Evolutionary conservation across 2,329 filamentous ascomycete genomes (phyloP).

Genomic region (Fusarium bulbicola): DNA sequence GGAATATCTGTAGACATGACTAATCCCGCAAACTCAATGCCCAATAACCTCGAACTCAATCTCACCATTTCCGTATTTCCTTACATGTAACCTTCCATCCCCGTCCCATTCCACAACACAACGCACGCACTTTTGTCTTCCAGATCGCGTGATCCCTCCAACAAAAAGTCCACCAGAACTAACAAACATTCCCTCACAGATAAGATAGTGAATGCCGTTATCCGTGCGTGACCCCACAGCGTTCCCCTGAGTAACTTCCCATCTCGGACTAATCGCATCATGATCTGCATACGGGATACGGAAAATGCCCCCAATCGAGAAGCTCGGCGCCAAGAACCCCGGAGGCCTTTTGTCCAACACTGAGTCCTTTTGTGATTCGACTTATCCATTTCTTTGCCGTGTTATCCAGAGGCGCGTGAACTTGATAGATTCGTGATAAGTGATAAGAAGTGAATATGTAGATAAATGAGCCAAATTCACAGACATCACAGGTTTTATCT

Average conservation of each 20-base stretch:
- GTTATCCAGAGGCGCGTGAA: conserved; percentile 15
- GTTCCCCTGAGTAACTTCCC: conserved; percentile 9
- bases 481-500: background rate
- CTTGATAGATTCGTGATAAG: background rate
- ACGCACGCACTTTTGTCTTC: conserved; percentile 13
- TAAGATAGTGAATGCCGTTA: conserved; percentile 6
- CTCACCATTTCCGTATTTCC: background rate
- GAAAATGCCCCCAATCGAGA: conserved; percentile 14
- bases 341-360: conserved; percentile 12
- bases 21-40: background rate
- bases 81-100: background rate
- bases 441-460: background rate
- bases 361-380: background rate
- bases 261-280: background rate
- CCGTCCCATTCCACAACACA: background rate
- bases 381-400: conserved; percentile 13
- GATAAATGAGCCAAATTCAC: background rate
- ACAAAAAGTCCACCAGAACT: background rate
- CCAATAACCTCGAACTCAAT: background rate
- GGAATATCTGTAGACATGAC: background rate
- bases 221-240: conserved; percentile 4
- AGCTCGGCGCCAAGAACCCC: conserved; percentile 18
- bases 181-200: background rate
- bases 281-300: conserved; percentile 13
- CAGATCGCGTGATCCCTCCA: background rate